Conservation (phyloP, 148 eudicot genomes). For the Amaranthus hypochondriacus region DNA sequence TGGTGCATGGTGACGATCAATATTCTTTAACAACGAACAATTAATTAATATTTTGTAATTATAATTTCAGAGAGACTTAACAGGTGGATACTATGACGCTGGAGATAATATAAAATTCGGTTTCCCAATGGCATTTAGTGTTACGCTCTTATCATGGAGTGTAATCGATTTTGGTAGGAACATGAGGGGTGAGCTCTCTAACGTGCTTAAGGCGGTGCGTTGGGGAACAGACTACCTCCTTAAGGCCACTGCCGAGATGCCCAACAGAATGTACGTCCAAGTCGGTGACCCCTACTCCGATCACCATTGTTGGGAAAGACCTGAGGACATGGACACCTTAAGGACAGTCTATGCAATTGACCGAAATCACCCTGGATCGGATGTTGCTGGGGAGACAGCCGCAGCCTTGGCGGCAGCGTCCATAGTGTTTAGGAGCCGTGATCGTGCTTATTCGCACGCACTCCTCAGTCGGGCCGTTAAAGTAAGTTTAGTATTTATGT, state of each 20-base stretch:
- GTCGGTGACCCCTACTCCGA: conserved; percentile 85
- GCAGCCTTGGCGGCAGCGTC: conserved; percentile 95
- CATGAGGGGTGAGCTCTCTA: conserved; percentile 57
- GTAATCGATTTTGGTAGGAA: conserved; percentile 67
- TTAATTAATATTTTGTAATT: not conserved
- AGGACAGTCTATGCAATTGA: conserved; percentile 66
- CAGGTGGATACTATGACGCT: conserved; percentile 96
- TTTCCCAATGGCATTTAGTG: conserved; percentile 91
- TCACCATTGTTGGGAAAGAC: conserved; percentile 95
- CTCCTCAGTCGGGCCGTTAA: conserved; percentile 74
- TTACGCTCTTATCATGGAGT: conserved; percentile 91
- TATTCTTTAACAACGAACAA: not conserved
- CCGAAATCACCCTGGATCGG: conserved; percentile 75
- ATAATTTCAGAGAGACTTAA: conserved; percentile 55
- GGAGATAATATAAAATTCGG: conserved; percentile 95
- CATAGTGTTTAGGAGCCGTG: conserved; percentile 59
- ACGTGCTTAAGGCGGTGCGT: conserved; percentile 68
- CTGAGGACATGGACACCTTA: conserved; percentile 90
- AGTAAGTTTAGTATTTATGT: conserved; percentile 29
- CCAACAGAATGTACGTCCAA: conserved; percentile 60
- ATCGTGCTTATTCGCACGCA: conserved; percentile 63
- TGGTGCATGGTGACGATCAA: not conserved
- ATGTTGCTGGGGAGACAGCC: conserved; percentile 95
- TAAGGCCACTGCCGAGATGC: conserved; percentile 68
- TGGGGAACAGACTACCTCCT: conserved; percentile 89